A percentile compares a stretch with the other conserved stretches of the same genome.
These are phyloP conservation scores for Peniophora sp. DNA, from an alignment of 1,284 basidiomycete species.

Conservation along the genomic window DNA sequence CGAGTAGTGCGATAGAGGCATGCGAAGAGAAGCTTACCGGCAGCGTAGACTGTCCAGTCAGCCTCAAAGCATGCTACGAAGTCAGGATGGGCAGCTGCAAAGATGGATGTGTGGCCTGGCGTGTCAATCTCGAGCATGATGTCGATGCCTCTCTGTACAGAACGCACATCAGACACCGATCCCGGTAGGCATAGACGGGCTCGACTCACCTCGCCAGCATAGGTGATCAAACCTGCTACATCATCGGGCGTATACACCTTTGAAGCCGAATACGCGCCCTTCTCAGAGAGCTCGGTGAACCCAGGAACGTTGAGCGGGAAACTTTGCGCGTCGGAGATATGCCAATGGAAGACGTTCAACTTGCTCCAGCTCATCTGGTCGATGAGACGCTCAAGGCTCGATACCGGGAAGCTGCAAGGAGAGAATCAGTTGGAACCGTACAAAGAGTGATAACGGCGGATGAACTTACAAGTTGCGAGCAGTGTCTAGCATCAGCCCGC, in stretches of 20 bases:
- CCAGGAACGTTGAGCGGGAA: conserved; percentile 67
- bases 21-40: conserved; percentile 26
- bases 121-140: conserved; percentile 68
- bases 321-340: conserved; percentile 68
- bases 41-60: conserved; percentile 55
- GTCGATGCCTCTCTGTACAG: conserved; percentile 69
- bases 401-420: conserved; percentile 48
- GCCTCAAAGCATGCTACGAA: conserved; percentile 64
- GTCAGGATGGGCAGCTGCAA: conserved; percentile 61
- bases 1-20: neutral
- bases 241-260: conserved; percentile 56
- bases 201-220: conserved; percentile 64
- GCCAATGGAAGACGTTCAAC: conserved; percentile 78
- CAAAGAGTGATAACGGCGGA: neutral
- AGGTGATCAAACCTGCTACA: conserved; percentile 56
- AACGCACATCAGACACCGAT: conserved; percentile 5
- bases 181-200: neutral
- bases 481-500: conserved; percentile 82
- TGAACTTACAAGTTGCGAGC: conserved; percentile 47
- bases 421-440: neutral
- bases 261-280: conserved; percentile 60
- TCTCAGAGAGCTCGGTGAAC: conserved; percentile 51
- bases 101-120: conserved; percentile 72
- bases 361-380: conserved; percentile 87
- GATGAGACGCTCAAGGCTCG: conserved; percentile 64